phyloP scores from a whole-genome alignment of 306 rosid genomes.

The Gastrolobium villosum region DNA sequence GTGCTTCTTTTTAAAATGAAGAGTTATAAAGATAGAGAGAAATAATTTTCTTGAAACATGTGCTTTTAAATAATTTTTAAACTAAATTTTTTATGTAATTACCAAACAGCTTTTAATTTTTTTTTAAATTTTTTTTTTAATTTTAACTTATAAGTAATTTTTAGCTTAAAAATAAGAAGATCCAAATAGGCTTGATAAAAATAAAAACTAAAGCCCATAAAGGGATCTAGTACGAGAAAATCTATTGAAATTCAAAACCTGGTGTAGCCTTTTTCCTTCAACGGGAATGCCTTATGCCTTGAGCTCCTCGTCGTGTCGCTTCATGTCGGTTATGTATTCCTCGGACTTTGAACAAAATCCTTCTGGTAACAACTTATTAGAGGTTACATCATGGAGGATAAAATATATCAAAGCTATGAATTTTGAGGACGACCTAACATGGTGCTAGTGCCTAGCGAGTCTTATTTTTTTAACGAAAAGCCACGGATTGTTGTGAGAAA shows the following conservation, averaged over 20 bases:
- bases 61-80: too few species aligned
- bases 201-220: neutral
- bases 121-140: too few species aligned
- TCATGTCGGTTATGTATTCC: conserved; percentile 11
- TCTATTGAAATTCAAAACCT: neutral
- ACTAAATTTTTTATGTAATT: too few species aligned
- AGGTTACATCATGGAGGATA: conserved; percentile 8
- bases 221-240: neutral
- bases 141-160: too few species aligned
- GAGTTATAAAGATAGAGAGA: too few species aligned
- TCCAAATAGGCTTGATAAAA: too few species aligned
- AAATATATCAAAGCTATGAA: conserved; percentile 2
- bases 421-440: conserved; percentile 1
- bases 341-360: neutral
- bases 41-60: too few species aligned
- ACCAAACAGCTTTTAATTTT: too few species aligned
- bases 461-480: conserved; percentile 3
- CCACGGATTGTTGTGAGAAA: neutral
- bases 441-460: neutral
- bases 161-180: too few species aligned
- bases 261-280: neutral
- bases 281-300: conserved; percentile 15
- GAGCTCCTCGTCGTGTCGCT: conserved; percentile 37
- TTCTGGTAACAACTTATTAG: neutral
- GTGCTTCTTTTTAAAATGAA: too few species aligned